A percentile compares a stretch with the other conserved stretches of the same genome.
Conservation (phyloP, 1,284 basidiomycete species). For the Papiliotrema terrestris region DNA sequence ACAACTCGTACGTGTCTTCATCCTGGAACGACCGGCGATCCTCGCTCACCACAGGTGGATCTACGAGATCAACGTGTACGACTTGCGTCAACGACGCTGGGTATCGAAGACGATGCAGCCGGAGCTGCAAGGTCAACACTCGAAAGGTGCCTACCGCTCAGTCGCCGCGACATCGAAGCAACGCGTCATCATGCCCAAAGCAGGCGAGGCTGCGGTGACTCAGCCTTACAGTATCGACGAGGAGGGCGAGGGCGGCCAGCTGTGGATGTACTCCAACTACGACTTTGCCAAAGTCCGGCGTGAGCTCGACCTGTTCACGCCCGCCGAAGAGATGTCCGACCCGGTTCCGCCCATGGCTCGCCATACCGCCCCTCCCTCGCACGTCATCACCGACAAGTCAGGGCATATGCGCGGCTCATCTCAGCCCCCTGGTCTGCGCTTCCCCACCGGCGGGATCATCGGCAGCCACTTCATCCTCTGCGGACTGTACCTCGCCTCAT, state of each 20-base stretch:
- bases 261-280: constrained; percentile 46
- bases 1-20: constrained; percentile 43
- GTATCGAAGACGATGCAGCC: constrained; percentile 65
- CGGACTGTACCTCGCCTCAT: constrained; percentile 84
- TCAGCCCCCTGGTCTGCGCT: constrained; percentile 86
- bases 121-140: constrained; percentile 66
- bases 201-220: constrained; percentile 15
- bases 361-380: constrained; percentile 51
- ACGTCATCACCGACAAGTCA: constrained; percentile 61
- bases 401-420: constrained; percentile 52
- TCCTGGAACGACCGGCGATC: not conserved
- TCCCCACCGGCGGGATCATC: constrained; percentile 85
- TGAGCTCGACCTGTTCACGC: constrained; percentile 73
- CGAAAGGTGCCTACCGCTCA: constrained; percentile 81
- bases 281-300: constrained; percentile 92
- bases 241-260: constrained; percentile 44
- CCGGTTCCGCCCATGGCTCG: constrained; percentile 65
- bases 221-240: constrained; percentile 36
- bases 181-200: constrained; percentile 56
- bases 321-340: constrained; percentile 49
- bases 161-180: constrained; percentile 71
- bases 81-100: constrained; percentile 70
- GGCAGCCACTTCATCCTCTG: constrained; percentile 83
- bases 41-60: constrained; percentile 63
- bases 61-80: constrained; percentile 84